Evolutionary conservation across 495 filamentous ascomycete species (phyloP), one percentile per base, ranked within the genome.

Genomic region (Terfezia boudieri): DNA sequence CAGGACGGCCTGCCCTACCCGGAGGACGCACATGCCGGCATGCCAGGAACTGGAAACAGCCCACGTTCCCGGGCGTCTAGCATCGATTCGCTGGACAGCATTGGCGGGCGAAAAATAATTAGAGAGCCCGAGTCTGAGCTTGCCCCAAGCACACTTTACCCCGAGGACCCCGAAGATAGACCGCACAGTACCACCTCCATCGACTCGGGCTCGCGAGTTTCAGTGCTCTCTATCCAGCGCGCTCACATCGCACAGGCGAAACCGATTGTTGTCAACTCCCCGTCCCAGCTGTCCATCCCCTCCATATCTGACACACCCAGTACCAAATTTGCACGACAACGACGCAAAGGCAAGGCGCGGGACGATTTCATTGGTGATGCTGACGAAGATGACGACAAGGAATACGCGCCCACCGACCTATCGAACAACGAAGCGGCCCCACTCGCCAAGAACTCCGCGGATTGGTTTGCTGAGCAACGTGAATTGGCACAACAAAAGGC

Each of bases 1-100:
- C 77, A 82, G 23, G 87, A 84, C 0, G 83, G 81, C 58, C 67
- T 81, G 58, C 76, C 84, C 53, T 74, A 74, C 55, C 82, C 80
- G 49, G 12, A 46, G 14, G 41, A 14, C 12, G 73, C 73, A n/a
- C 77, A 64, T 22, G 38, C 58, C 20, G 62, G 41, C 22, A 60
- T 65, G 57, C 62, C 62, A 52, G 52, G 36, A 23, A 58, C 59
- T 5, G 62, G 59, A 12, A 53, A 54, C 49, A 64, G 62, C 9
- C 62, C 62, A 14, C 62, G 61, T 1, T 61, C 61, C 10, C 49
- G 43, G 9, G 55, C 14, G 14, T 46, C 41, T 20, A 46, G 41
- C 41, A 14, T 46, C 8, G 8, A 20, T 20, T 46, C 41, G 41
- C 17, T 46, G 4, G 41, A 46, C 14, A 46, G 41, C 41, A 46